Conservation (phyloP, 768 basidiomycete genomes). For the Porpolomopsis calyptriformis region DNA sequence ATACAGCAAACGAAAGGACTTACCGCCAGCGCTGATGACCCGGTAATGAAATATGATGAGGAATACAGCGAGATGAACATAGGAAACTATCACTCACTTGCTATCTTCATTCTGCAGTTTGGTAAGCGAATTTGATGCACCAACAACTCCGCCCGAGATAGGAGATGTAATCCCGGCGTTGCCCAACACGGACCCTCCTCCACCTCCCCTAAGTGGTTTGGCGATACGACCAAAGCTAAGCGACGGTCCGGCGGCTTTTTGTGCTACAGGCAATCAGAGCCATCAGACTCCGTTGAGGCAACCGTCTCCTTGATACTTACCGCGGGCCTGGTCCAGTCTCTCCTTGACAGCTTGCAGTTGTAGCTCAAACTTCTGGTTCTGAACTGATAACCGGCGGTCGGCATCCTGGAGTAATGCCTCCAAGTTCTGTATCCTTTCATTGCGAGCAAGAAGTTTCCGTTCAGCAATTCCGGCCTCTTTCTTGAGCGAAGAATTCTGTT, state of each 20-base stretch:
- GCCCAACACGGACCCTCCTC: conserved; percentile 43
- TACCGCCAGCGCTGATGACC: conserved; percentile 21
- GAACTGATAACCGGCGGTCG: conserved; percentile 80
- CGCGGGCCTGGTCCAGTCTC: conserved; percentile 83
- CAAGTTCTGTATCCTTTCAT: conserved; percentile 95
- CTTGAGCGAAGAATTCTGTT: conserved; percentile 95
- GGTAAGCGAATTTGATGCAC: conserved; percentile 48
- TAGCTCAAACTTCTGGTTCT: conserved; percentile 93
- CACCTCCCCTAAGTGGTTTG: conserved; percentile 91
- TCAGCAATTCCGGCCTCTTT: conserved; percentile 97
- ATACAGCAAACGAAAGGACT: conserved; percentile 15
- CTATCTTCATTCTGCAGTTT: conserved; percentile 77
- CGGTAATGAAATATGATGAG: background rate
- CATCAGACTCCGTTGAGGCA: conserved; percentile 9
- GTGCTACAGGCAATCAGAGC: conserved; percentile 37
- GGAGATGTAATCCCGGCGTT: conserved; percentile 31
- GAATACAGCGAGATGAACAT: background rate
- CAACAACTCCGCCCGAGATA: conserved; percentile 33
- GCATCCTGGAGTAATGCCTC: conserved; percentile 89
- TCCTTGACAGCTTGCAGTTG: conserved; percentile 89
- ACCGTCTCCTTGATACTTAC: conserved; percentile 33
- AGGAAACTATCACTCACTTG: conserved; percentile 36
- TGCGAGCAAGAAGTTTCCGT: conserved; percentile 89
- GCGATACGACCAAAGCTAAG: conserved; percentile 91
- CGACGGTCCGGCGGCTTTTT: conserved; percentile 62